Evolutionary conservation across 108 stramenopile species (phyloP).

Genomic region (Cyclotella sp.): DNA sequence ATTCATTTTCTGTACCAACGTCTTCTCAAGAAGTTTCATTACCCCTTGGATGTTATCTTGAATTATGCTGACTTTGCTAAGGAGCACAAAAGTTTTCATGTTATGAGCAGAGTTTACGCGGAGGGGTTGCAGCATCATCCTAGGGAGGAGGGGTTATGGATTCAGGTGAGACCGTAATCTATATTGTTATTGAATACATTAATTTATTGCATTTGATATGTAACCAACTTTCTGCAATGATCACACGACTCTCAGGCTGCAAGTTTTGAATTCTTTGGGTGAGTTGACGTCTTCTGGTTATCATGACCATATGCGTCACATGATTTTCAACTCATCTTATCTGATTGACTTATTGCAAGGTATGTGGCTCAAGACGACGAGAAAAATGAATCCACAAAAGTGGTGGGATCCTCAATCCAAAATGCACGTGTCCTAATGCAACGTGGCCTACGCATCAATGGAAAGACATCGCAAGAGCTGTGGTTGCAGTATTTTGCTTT

Average conservation of each 20-base stretch:
- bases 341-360: neutral
- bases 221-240: too few species aligned
- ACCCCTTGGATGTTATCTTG: constrained; percentile 66
- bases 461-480: constrained; percentile 60
- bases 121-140: constrained; percentile 85
- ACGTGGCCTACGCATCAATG: constrained; percentile 79
- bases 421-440: constrained; percentile 87
- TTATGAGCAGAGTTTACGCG: constrained; percentile 70
- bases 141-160: constrained; percentile 79
- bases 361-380: constrained; percentile 18
- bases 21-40: constrained; percentile 75
- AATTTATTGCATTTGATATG: neutral
- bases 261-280: constrained; percentile 84
- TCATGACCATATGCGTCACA: constrained; percentile 1
- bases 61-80: constrained; percentile 80
- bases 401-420: constrained; percentile 58
- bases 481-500: constrained; percentile 86
- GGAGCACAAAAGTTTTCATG: constrained; percentile 53
- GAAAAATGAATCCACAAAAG: constrained; percentile 27
- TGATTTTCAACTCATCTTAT: neutral
- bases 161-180: constrained; percentile 24
- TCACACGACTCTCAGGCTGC: constrained; percentile 54
- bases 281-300: constrained; percentile 7
- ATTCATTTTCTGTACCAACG: constrained; percentile 83
- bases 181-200: too few species aligned